Base-by-base conservation (phyloP, 139 green algal species). In the Astrephomene gubernaculifera region DNA sequence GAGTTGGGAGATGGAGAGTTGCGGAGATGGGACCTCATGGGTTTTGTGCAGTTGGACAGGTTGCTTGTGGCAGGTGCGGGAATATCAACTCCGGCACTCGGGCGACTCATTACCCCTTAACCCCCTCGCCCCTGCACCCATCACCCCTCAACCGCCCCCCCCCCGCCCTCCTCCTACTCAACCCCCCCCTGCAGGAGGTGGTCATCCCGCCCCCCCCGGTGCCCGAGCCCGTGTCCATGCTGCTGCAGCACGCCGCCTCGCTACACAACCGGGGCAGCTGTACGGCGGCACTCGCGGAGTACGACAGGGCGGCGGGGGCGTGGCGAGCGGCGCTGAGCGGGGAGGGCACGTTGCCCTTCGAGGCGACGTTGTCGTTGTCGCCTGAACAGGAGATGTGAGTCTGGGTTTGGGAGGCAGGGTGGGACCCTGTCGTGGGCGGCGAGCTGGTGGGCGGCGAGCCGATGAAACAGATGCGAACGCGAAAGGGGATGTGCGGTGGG, bases 131-230 rank as follows among this genome's bases (percentile, higher is more conserved):
- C n/a, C n/a, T n/a, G n/a, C n/a, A n/a, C n/a, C n/a, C n/a, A n/a
- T n/a, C n/a, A n/a, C n/a, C 17, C 57, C 22, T 31, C 22, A n/a
- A 22, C 19, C 17, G 57, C 19, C 6, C 57, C 57, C 19, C n/a
- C 57, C 57, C 57, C 70, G 39, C 45, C 36, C 45, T n/a, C 74
- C 57, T 53, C 52, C 39, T 43, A 22, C 43, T 38, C 4, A 9
- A 31, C 33, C 45, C 41, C 12, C 52, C 49, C 38, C 41, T 36
- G n/a, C 81, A 93, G 90, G 90, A 94, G 71, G 43, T 87, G 41
- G 87, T 91, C 10, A 41, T 93, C 19, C 89, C 90, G 0, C 90
- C 90, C 0, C n/a, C 63, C 35, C 67, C 74, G n/a, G 88, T 85
- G 65, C 89, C 90, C n/a, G 45, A 78, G 27, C 44, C 70, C 0